These are phyloP conservation scores for Yamadazyma aaseri DNA, from an alignment of 1,139 yeast genomes.

Conservation along the genomic window DNA sequence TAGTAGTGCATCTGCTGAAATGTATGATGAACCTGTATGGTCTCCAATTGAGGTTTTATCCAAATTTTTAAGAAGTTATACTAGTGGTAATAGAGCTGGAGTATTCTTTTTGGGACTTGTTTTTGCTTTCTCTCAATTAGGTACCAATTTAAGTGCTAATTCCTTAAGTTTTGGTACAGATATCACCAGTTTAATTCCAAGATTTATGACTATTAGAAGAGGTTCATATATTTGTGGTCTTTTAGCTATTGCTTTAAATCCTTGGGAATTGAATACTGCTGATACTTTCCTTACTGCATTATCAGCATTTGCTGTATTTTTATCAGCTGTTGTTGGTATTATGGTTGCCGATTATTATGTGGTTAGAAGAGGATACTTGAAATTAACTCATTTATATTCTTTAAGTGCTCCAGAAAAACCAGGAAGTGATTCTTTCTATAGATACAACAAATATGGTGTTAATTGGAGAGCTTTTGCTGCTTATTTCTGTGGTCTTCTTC, in stretches of 20 bases:
- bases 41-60: conserved; percentile 78
- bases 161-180: conserved; percentile 91
- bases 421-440: conserved; percentile 43
- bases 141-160: conserved; percentile 91
- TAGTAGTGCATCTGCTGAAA: conserved; percentile 71
- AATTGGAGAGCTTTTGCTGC: conserved; percentile 83
- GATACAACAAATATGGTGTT: conserved; percentile 60
- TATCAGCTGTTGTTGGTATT: conserved; percentile 85
- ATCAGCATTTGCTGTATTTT: conserved; percentile 82
- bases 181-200: conserved; percentile 78
- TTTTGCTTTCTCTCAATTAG: conserved; percentile 82
- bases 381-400: conserved; percentile 62
- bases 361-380: conserved; percentile 70
- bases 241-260: conserved; percentile 76
- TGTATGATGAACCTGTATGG: conserved; percentile 78
- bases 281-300: conserved; percentile 81
- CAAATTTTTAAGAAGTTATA: conserved; percentile 58
- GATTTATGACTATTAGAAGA: conserved; percentile 76
- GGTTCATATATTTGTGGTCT: conserved; percentile 79
- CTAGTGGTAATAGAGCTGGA: conserved; percentile 69
- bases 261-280: conserved; percentile 80
- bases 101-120: conserved; percentile 77
- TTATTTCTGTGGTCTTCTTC: conserved; percentile 70
- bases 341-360: conserved; percentile 74
- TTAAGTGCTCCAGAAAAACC: conserved; percentile 33